Evolutionary conservation across 1,284 basidiomycete genomes (phyloP), one percentile per base, ranked within the genome.

Genomic region (Leccinum subrobustum): DNA sequence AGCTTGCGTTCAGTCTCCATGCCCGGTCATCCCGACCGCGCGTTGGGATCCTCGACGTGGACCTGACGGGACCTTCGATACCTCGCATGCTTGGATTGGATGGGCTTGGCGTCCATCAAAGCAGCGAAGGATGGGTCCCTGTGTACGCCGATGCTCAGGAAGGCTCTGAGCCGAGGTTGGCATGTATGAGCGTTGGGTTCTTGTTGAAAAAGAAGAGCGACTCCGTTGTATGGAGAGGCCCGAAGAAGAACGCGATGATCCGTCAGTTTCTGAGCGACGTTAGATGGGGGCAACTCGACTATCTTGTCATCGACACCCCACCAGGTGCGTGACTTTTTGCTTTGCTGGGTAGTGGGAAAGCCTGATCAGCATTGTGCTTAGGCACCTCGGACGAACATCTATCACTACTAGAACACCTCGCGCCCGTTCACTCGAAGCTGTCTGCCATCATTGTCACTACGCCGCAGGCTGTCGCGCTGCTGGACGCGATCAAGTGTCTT

Each of bases 241-340:
- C 97, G 37, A 99, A 99, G 84, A 99, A 99, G 84, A 98, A 98
- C 70, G 97, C 94, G 53, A 99, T 99, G 97, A 98, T 99, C 70
- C 82, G 95, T 68, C 97, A 99, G 79, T 99, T 99, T 73, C 76
- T 99, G 72, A 89, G 88, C 67, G 96, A 99, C 70, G 97, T 99
- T 11, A 79, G 95, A 63, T 99, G 97, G 97, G 96, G 95, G 55
- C 89, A 95, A 52, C 79, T 98, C 62, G 97, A 99, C 77, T 99
- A 96, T 78, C 80, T 99, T 54, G 87, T 99, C 57, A 91, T 99
- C 60, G 97, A 99, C 74, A 99, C 97, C 5, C 97, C 96, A 6
- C 96, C 96, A 68, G 96, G 95, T 95, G 66, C 67, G 88, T 76
- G 48, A 8, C 54, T 48, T 54, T 54, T 55, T 53, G 33, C 54